Conservation (phyloP, 192 early-diverging fungal species). For the Dissophora ornata region DNA sequence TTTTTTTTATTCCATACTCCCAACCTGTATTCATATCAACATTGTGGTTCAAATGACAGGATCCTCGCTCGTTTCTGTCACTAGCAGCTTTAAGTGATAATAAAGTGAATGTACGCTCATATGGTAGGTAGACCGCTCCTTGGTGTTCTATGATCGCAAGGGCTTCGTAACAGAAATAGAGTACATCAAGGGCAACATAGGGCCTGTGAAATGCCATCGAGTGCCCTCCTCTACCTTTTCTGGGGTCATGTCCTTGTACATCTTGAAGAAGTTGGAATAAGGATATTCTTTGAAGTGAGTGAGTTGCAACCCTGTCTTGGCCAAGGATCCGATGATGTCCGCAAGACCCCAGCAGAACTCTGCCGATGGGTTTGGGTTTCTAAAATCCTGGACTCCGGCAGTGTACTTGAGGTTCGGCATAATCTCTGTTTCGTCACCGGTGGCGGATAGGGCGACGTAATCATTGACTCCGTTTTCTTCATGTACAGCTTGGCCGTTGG, state of each 20-base stretch:
- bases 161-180: conserved; percentile 26
- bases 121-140: background rate
- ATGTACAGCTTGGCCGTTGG: conserved; percentile 6
- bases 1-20: background rate
- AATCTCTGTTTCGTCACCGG: conserved; percentile 8
- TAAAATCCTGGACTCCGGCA: conserved; percentile 29
- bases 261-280: conserved; percentile 50
- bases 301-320: conserved; percentile 10
- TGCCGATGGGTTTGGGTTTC: conserved; percentile 13
- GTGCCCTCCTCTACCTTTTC: conserved; percentile 32
- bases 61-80: too few species aligned
- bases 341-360: conserved; percentile 44
- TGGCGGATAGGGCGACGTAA: conserved; percentile 25
- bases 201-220: conserved; percentile 26
- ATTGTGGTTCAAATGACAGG: background rate
- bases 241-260: conserved; percentile 25
- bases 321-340: conserved; percentile 26
- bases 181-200: conserved; percentile 50
- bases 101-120: too few species aligned
- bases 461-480: conserved; percentile 25
- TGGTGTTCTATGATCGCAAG: background rate
- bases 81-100: too few species aligned
- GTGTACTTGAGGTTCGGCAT: conserved; percentile 33
- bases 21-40: conserved; percentile 7
- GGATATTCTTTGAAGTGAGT: conserved; percentile 46